Evolutionary conservation across 106 monocot species (phyloP).

Genomic region (Allium fistulosum): DNA sequence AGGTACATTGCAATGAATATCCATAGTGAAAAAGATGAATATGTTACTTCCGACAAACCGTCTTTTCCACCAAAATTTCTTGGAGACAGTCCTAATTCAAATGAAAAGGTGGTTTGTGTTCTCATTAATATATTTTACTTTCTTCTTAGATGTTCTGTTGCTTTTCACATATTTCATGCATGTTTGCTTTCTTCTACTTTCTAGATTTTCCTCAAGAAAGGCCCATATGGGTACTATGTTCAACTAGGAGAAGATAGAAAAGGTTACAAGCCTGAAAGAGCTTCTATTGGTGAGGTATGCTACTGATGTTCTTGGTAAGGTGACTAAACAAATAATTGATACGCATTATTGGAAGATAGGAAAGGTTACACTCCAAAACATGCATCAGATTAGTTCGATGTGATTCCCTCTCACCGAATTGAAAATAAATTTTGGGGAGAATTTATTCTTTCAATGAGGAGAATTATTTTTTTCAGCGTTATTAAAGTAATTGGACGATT

Average conservation of each 20-base stretch:
- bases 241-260: slow-evolving; percentile 83
- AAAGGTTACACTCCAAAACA: slow-evolving; percentile 72
- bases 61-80: slow-evolving; percentile 68
- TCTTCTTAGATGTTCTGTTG: too few relatives aligned
- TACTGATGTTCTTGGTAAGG: neutral
- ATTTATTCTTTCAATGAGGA: neutral
- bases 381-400: slow-evolving; percentile 16
- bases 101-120: slow-evolving; percentile 49
- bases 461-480: neutral
- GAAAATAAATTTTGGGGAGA: neutral
- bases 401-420: neutral
- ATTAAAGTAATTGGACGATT: neutral
- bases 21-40: slow-evolving; percentile 41
- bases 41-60: slow-evolving; percentile 24
- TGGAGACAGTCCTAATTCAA: slow-evolving; percentile 49
- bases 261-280: slow-evolving; percentile 71
- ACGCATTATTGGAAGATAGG: slow-evolving; percentile 31
- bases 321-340: too few relatives aligned
- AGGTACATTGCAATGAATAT: slow-evolving; percentile 65
- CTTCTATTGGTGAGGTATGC: slow-evolving; percentile 63
- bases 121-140: too few relatives aligned
- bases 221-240: slow-evolving; percentile 89
- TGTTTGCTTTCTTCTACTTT: neutral
- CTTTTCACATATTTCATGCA: too few relatives aligned
- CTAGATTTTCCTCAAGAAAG: slow-evolving; percentile 85